Evolutionary conservation across 768 basidiomycete species (phyloP).

Genomic region (Trametes punicea): DNA sequence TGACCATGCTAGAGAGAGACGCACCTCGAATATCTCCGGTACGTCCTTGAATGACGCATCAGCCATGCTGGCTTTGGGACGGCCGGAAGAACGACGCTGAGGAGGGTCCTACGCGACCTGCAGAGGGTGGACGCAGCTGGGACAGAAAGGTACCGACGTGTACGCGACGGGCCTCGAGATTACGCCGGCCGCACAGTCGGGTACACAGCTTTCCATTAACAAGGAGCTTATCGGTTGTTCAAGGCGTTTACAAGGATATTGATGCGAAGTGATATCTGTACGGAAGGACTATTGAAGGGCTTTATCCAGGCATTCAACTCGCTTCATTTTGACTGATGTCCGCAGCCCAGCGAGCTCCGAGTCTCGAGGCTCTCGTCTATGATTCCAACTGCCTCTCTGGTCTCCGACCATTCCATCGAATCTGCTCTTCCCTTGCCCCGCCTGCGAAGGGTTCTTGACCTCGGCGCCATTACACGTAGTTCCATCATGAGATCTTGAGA

Average conservation of each 20-base stretch:
- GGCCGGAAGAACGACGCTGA: background rate
- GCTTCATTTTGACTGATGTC: background rate
- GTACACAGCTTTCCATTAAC: slow-evolving; percentile 5
- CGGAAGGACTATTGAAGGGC: background rate
- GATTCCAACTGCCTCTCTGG: background rate
- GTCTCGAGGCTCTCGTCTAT: background rate
- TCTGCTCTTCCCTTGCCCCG: background rate
- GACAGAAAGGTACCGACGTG: slow-evolving; percentile 12
- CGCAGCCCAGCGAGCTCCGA: background rate
- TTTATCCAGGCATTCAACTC: background rate
- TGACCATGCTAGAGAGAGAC: slow-evolving; percentile 12
- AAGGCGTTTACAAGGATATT: background rate
- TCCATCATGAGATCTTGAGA: slow-evolving; percentile 5
- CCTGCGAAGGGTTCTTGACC: background rate
- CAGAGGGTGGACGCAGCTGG: background rate
- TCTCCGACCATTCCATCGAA: background rate
- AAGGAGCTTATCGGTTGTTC: background rate
- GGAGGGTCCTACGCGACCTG: background rate
- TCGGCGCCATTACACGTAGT: background rate
- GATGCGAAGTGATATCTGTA: background rate
- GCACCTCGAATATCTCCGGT: slow-evolving; percentile 94
- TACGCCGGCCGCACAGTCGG: background rate
- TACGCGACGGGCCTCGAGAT: slow-evolving; percentile 4
- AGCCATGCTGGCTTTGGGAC: slow-evolving; percentile 30
- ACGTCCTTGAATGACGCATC: slow-evolving; percentile 88